Conservation (phyloP, 2,329 filamentous ascomycete genomes). For the Penicillium sp. region DNA sequence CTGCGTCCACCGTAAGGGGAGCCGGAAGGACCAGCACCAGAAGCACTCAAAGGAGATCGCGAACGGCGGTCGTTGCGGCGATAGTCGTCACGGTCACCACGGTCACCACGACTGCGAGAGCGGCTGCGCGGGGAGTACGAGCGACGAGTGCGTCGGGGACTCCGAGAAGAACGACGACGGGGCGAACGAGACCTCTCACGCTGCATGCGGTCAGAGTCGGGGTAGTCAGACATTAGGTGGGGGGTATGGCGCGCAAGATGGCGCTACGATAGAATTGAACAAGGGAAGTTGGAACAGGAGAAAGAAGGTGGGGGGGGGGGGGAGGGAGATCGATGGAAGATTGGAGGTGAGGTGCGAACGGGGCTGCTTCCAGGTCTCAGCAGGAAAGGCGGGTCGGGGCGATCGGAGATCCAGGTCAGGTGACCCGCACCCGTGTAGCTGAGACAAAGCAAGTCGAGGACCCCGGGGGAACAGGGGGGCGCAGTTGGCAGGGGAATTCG, state of each 20-base stretch:
- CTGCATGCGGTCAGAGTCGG: constrained; percentile 56
- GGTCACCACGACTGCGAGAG: constrained; percentile 63
- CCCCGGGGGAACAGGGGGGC: constrained; percentile 15
- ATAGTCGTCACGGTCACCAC: constrained; percentile 65
- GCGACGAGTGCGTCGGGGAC: constrained; percentile 74
- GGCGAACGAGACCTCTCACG: constrained; percentile 75
- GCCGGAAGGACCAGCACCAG: constrained; percentile 70
- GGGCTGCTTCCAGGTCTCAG: constrained; percentile 23
- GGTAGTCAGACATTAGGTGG: constrained; percentile 30
- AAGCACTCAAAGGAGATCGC: constrained; percentile 83
- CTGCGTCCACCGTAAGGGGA: constrained; percentile 61
- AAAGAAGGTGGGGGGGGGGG: background rate
- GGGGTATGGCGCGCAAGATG: background rate
- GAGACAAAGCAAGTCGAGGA: constrained; percentile 22
- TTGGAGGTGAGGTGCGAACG: constrained; percentile 3
- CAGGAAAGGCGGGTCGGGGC: constrained; percentile 10
- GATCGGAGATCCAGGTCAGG: constrained; percentile 22
- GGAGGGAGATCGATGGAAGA: background rate
- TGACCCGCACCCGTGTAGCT: constrained; percentile 19
- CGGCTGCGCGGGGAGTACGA: constrained; percentile 80
- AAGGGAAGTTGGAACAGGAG: constrained; percentile 1
- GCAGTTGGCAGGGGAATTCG: background rate
- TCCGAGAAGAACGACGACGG: constrained; percentile 72
- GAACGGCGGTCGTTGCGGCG: constrained; percentile 75
- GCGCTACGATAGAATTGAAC: constrained; percentile 4